These are phyloP conservation scores for Agastache rugosa DNA, from an alignment of 257 asterid genomes.

Conservation along the genomic window DNA sequence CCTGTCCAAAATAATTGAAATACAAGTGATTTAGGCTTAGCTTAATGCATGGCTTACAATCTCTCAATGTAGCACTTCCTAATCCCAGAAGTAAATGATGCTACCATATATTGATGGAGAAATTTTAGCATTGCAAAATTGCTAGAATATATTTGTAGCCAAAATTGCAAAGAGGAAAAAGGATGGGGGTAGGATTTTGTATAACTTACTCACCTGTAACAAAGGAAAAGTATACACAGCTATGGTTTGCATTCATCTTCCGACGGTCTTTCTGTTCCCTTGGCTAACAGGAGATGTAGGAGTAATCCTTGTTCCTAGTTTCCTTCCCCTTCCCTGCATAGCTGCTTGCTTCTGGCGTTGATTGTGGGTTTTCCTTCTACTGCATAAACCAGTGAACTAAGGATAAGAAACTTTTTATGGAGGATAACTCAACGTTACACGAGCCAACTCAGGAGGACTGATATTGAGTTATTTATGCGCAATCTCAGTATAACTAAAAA, in stretches of 20 bases:
- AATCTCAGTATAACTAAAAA: neutral
- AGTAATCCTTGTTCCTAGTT: constrained; percentile 57
- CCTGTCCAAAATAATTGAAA: constrained; percentile 23
- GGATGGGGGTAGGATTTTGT: neutral
- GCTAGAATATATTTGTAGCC: neutral
- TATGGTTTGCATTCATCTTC: constrained; percentile 43
- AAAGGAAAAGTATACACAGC: constrained; percentile 32
- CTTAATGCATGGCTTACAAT: too few species aligned
- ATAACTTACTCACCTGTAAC: constrained; percentile 35
- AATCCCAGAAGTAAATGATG: too few species aligned
- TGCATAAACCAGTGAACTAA: constrained; percentile 44
- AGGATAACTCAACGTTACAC: constrained; percentile 9
- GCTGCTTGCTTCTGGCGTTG: constrained; percentile 73
- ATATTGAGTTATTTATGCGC: neutral
- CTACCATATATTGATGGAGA: neutral
- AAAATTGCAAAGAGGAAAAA: neutral
- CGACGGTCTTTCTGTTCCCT: constrained; percentile 47
- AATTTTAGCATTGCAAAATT: neutral
- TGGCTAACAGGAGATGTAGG: constrained; percentile 44
- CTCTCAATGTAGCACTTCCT: neutral
- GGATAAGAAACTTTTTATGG: constrained; percentile 13
- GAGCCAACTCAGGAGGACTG: constrained; percentile 1
- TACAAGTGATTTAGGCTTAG: neutral
- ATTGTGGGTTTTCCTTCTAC: constrained; percentile 62
- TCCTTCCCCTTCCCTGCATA: constrained; percentile 65